A percentile compares a stretch with the other conserved stretches of the same genome.
Evolutionary conservation across 2,329 filamentous ascomycete genomes (phyloP).

Genomic region (Trichophyton mentagrophytes): DNA sequence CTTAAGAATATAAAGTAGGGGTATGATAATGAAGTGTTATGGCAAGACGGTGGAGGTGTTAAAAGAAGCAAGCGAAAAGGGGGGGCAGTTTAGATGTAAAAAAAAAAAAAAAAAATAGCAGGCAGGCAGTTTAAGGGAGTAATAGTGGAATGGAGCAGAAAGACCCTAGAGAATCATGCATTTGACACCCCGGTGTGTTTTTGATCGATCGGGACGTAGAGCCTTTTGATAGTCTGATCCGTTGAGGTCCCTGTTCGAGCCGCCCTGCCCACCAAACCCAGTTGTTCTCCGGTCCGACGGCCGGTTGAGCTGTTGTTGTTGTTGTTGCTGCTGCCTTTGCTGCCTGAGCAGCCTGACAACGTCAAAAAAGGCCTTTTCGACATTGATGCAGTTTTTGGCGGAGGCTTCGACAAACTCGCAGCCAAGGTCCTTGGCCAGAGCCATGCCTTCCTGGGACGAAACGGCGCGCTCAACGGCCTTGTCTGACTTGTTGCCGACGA

Average conservation of each 20-base stretch:
- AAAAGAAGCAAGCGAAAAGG: neutral
- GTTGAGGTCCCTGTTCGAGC: constrained; percentile 11
- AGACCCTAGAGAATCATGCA: constrained; percentile 28
- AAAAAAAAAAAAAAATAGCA: neutral
- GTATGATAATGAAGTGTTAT: neutral
- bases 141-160: neutral
- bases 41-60: neutral
- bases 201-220: constrained; percentile 28
- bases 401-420: constrained; percentile 97
- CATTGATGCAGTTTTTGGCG: constrained; percentile 95
- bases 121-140: neutral
- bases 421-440: constrained; percentile 77
- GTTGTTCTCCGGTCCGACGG: constrained; percentile 26
- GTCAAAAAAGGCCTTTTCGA: constrained; percentile 97
- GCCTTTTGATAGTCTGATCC: constrained; percentile 29
- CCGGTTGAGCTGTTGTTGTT: constrained; percentile 16
- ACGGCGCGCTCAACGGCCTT: constrained; percentile 91
- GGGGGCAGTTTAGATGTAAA: too few relatives aligned
- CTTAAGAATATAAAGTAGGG: neutral
- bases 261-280: constrained; percentile 20
- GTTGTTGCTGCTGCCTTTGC: constrained; percentile 51
- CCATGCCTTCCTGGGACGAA: constrained; percentile 88
- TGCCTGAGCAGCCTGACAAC: constrained; percentile 82
- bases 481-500: constrained; percentile 98
- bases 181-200: constrained; percentile 25